Evolutionary conservation across 2,329 filamentous ascomycete genomes (phyloP).

Genomic region (Aspergillus fumigatus): DNA sequence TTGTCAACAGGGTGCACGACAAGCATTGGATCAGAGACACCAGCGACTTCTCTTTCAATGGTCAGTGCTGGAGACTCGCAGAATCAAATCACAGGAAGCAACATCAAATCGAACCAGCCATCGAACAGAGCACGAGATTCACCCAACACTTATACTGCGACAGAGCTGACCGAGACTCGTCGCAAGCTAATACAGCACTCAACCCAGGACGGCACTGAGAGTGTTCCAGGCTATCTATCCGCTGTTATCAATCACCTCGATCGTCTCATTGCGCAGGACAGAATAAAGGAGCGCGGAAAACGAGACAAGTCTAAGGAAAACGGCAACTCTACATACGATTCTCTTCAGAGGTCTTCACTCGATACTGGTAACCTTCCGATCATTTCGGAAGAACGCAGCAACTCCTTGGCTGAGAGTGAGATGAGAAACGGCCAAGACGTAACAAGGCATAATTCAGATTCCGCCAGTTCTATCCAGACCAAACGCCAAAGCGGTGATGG

Average conservation of each 20-base stretch:
- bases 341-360: constrained; percentile 9
- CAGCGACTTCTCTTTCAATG: constrained; percentile 44
- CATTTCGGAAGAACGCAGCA: constrained; percentile 47
- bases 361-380: constrained; percentile 40
- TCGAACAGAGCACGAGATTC: constrained; percentile 40
- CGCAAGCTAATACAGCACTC: constrained; percentile 52
- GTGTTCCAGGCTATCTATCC: constrained; percentile 49
- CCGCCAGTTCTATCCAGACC: constrained; percentile 4
- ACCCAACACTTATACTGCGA: constrained; percentile 49
- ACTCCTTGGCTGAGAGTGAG: constrained; percentile 10
- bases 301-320: constrained; percentile 5
- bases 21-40: constrained; percentile 47
- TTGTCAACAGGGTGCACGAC: constrained; percentile 48
- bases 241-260: constrained; percentile 59
- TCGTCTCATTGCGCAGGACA: constrained; percentile 47
- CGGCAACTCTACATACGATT: constrained; percentile 11
- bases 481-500: constrained; percentile 18
- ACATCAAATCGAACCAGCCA: constrained; percentile 35
- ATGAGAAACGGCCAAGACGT: constrained; percentile 8
- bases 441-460: constrained; percentile 3
- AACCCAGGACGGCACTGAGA: constrained; percentile 40
- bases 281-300: constrained; percentile 6
- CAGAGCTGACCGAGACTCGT: constrained; percentile 55
- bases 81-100: constrained; percentile 11
- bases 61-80: constrained; percentile 25